Evolutionary conservation across 257 asterid genomes (phyloP).

Genomic region (Coffea canephora): DNA sequence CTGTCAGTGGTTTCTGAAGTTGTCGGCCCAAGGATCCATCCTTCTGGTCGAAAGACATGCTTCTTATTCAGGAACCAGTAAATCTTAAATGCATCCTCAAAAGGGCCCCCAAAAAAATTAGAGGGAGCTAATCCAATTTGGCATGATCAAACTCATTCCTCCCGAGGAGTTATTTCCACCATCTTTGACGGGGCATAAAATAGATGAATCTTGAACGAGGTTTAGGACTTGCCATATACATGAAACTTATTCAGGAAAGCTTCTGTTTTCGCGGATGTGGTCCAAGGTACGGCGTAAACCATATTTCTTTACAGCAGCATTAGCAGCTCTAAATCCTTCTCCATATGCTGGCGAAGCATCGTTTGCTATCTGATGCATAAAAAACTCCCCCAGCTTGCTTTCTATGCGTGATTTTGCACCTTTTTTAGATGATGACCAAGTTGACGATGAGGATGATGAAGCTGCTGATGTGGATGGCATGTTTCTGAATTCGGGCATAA

Average conservation of each 20-base stretch:
- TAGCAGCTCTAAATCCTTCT: constrained; percentile 81
- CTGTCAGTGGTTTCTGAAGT: background rate
- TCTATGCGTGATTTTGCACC: constrained; percentile 69
- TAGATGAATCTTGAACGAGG: background rate
- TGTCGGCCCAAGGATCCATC: background rate
- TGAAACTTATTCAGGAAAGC: constrained; percentile 45
- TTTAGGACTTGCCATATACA: background rate
- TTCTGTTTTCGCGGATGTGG: constrained; percentile 64
- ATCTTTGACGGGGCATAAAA: constrained; percentile 6
- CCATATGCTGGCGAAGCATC: constrained; percentile 92
- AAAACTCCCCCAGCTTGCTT: constrained; percentile 79
- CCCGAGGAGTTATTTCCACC: constrained; percentile 29
- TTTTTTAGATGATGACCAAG: constrained; percentile 42
- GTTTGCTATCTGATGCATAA: constrained; percentile 83
- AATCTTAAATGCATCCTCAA: constrained; percentile 11
- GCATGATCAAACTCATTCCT: constrained; percentile 35
- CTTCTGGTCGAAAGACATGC: background rate
- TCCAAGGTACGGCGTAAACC: constrained; percentile 77
- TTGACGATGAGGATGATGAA: constrained; percentile 41
- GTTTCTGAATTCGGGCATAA: constrained; percentile 48
- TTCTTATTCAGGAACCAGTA: background rate
- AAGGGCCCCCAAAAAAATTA: constrained; percentile 24
- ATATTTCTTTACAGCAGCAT: constrained; percentile 72
- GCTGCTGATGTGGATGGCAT: constrained; percentile 47
- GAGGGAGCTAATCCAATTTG: constrained; percentile 35